Conservation (phyloP, 2,329 filamentous ascomycete genomes). For the Onygena corvina region DNA sequence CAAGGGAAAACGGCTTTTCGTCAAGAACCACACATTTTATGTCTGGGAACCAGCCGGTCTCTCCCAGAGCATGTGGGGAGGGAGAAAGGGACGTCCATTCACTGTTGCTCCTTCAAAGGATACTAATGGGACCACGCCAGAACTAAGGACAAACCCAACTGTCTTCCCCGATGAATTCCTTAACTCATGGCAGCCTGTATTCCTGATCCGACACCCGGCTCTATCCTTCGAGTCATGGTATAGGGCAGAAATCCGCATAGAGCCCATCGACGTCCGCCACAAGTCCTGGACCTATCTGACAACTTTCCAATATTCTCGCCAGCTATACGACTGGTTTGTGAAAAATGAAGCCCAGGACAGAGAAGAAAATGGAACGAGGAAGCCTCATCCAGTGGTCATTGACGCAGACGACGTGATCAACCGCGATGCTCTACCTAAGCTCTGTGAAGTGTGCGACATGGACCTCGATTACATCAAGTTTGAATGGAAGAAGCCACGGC, state of each 20-base stretch:
- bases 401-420: conserved; percentile 32
- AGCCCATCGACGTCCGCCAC: conserved; percentile 14
- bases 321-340: conserved; percentile 27
- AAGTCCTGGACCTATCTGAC: conserved; percentile 19
- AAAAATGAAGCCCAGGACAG: conserved; percentile 14
- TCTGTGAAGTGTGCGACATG: conserved; percentile 23
- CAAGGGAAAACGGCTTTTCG: neutral
- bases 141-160: conserved; percentile 20
- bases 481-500: conserved; percentile 20
- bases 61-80: neutral
- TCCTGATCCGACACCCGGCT: conserved; percentile 31
- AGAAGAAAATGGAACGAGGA: neutral
- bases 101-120: neutral
- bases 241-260: conserved; percentile 18
- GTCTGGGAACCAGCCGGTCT: neutral
- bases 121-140: conserved; percentile 12
- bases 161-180: conserved; percentile 27
- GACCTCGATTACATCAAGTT: conserved; percentile 23
- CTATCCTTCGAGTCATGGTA: conserved; percentile 29
- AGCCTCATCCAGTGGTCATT: conserved; percentile 21
- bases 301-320: conserved; percentile 23
- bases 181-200: conserved; percentile 22
- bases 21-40: conserved; percentile 1
- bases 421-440: conserved; percentile 19
- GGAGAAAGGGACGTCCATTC: neutral